Conservation (phyloP, 2,329 filamentous ascomycete genomes). For the Paecilomyces fulvus region DNA sequence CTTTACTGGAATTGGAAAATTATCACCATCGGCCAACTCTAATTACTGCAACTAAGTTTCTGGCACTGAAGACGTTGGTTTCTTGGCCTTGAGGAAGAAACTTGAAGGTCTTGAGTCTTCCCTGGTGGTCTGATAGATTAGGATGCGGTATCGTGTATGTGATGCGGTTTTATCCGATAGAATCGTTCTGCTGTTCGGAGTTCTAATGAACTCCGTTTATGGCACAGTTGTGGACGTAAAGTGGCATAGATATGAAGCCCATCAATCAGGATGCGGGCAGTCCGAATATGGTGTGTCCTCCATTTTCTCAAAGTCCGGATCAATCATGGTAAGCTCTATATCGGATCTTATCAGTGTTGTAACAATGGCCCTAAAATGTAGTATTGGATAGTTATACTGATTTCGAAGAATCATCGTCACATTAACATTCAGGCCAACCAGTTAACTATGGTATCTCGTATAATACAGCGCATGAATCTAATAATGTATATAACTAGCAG, state of each 20-base stretch:
- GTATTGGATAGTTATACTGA: no score
- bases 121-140: no score
- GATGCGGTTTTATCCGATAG: not conserved
- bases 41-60: not conserved
- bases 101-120: no score
- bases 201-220: not conserved
- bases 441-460: not conserved
- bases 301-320: no score
- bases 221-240: not conserved
- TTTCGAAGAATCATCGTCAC: no score
- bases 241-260: not conserved
- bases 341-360: no score
- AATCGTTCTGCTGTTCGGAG: not conserved
- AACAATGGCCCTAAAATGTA: no score
- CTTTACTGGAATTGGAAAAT: not conserved
- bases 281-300: not conserved
- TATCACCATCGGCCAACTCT: not conserved
- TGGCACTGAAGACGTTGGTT: not conserved
- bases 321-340: no score
- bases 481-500: not conserved
- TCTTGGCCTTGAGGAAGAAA: no score
- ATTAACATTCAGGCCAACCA: not conserved
- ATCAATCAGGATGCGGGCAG: not conserved
- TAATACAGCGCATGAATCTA: not conserved
- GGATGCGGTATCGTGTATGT: no score